Conservation (phyloP, 179 eudicot species). For the Silene coronaria region DNA sequence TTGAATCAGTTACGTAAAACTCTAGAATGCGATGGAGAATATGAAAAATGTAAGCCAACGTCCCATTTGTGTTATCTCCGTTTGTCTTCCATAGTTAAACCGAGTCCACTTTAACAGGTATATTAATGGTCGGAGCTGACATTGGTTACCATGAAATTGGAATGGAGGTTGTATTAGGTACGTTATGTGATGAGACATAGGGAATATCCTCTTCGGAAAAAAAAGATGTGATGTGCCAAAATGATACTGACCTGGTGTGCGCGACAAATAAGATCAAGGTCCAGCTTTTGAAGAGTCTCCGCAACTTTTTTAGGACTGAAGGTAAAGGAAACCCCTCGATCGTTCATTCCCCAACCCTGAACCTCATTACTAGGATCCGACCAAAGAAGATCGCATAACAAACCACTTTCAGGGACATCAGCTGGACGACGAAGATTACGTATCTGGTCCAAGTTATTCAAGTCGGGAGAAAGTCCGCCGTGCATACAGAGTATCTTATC, state of each 20-base stretch:
- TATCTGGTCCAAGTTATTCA: constrained; percentile 48
- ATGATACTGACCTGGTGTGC: constrained; percentile 52
- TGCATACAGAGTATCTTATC: constrained; percentile 67
- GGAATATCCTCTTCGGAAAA: too few species aligned
- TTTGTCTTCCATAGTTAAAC: too few species aligned
- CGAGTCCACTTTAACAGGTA: too few species aligned
- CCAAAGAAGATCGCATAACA: constrained; percentile 65
- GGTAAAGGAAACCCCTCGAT: constrained; percentile 41
- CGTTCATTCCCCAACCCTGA: constrained; percentile 66
- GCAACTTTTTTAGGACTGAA: constrained; percentile 53
- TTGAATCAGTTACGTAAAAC: too few species aligned
- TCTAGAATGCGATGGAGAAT: too few species aligned
- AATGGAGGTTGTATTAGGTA: too few species aligned
- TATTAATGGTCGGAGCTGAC: too few species aligned
- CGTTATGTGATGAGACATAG: too few species aligned
- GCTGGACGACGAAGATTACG: constrained; percentile 54
- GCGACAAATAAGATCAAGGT: constrained; percentile 59
- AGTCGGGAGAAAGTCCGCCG: constrained; percentile 65
- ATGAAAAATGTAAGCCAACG: too few species aligned
- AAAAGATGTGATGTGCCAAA: too few species aligned
- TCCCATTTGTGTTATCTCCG: too few species aligned
- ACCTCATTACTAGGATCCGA: constrained; percentile 60
- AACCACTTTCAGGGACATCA: constrained; percentile 64
- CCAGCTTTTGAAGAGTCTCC: constrained; percentile 50
- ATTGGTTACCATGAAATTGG: too few species aligned